Percentiles rank a stretch among this genome's conserved stretches.
Conservation (phyloP, 257 asterid species). For the Jacaranda mimosifolia region DNA sequence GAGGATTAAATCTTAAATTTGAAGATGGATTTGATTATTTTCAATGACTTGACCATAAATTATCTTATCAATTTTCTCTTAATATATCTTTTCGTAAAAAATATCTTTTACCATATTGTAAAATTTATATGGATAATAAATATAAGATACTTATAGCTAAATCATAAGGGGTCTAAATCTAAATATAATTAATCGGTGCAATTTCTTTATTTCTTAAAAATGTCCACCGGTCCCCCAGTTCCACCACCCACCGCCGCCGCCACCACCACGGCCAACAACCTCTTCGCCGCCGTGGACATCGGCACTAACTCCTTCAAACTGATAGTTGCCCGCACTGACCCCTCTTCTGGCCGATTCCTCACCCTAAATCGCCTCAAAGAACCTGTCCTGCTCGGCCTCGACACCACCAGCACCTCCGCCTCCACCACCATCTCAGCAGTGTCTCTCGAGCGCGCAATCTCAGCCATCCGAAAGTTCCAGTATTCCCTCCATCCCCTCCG, state of each 20-base stretch:
- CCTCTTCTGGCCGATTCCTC: conserved; percentile 67
- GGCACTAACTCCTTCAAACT: conserved; percentile 88
- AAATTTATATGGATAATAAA: no score
- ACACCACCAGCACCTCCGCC: conserved; percentile 50
- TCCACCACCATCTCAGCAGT: conserved; percentile 55
- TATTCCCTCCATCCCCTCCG: conserved; percentile 44
- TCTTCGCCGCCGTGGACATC: conserved; percentile 79
- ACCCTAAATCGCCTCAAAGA: conserved; percentile 68
- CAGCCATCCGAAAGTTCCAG: conserved; percentile 63
- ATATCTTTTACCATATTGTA: no score
- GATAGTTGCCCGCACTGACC: conserved; percentile 57
- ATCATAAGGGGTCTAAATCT: no score
- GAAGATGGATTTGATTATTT: no score
- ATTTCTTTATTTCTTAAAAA: neutral
- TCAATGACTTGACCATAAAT: no score
- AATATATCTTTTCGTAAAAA: no score
- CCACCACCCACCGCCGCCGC: conserved; percentile 32
- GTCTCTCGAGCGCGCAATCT: conserved; percentile 57
- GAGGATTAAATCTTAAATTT: no score
- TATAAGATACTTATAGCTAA: no score
- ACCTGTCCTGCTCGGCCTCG: conserved; percentile 76
- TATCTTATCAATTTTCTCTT: no score
- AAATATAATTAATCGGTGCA: no score
- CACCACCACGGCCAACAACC: conserved; percentile 32
- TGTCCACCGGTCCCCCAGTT: conserved; percentile 32